A percentile compares a stretch with the other conserved stretches of the same genome.
Evolutionary conservation across 73 alveolate genomes (phyloP).

Genomic region (Tetrahymena thermophila): DNA sequence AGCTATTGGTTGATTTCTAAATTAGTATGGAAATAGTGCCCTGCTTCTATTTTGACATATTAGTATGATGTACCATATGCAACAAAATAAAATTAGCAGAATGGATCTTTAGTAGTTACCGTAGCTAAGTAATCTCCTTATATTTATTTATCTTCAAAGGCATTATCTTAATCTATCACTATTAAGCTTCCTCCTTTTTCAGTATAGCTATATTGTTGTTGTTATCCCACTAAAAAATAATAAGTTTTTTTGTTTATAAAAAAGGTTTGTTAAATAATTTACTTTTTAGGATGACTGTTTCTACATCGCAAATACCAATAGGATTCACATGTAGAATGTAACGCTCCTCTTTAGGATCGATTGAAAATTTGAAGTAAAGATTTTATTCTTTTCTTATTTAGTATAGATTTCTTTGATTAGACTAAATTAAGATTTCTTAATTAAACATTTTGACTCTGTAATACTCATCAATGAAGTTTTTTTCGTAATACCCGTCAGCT

Average conservation of each 20-base stretch:
- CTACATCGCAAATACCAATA: not conserved
- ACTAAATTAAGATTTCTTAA: not conserved
- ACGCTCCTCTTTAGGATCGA: not conserved
- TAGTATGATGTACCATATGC: not conserved
- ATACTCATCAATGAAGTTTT: not conserved
- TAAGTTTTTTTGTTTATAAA: not conserved
- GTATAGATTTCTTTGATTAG: not conserved
- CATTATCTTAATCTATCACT: not conserved
- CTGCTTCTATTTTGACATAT: not conserved
- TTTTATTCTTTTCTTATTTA: not conserved
- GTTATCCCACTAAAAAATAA: not conserved
- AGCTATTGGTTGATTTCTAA: not conserved
- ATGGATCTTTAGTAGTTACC: not conserved
- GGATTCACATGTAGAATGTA: not conserved
- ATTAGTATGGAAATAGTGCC: not conserved
- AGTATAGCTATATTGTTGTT: not conserved
- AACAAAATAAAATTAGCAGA: not conserved
- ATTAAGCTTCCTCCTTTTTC: not conserved
- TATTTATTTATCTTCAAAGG: not conserved
- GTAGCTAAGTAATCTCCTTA: not conserved
- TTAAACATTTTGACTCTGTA: not conserved
- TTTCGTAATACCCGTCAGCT: not conserved
- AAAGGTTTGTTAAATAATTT: not conserved
- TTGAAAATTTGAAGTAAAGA: not conserved
- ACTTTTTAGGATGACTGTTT: not conserved